Percentiles rank a stretch among this genome's conserved stretches.
Evolutionary conservation across 768 basidiomycete genomes (phyloP).

Genomic region (Udeniomyces megalosporus): DNA sequence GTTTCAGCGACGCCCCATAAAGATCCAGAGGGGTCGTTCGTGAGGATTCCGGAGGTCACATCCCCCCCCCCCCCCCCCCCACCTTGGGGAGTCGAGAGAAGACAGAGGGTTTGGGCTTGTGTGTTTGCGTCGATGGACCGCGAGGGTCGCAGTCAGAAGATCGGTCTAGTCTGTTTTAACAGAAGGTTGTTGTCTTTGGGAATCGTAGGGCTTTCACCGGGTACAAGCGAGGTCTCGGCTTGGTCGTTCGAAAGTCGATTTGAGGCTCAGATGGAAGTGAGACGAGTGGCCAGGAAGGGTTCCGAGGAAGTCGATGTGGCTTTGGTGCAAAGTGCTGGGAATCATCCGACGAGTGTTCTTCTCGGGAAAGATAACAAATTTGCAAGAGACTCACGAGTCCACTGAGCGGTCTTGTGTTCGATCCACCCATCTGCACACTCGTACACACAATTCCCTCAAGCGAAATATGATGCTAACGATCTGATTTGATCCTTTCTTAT

Average conservation of each 20-base stretch:
- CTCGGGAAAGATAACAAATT: neutral
- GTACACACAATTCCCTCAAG: too few relatives aligned
- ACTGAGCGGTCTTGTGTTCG: neutral
- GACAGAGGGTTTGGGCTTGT: neutral
- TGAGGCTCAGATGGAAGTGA: neutral
- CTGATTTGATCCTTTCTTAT: too few relatives aligned
- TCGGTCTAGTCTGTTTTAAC: too few relatives aligned
- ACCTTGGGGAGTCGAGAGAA: too few relatives aligned
- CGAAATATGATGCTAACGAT: too few relatives aligned
- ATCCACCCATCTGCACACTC: neutral
- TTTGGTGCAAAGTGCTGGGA: neutral
- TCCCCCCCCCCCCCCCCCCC: neutral
- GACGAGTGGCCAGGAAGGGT: neutral
- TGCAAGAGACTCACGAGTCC: neutral
- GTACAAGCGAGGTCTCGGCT: too few relatives aligned
- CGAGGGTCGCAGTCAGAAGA: neutral
- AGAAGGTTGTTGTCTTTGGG: too few relatives aligned
- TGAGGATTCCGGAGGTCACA: conserved; percentile 16
- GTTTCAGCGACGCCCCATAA: conserved; percentile 3
- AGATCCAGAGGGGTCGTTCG: neutral
- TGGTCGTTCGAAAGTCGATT: too few relatives aligned
- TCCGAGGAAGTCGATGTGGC: neutral
- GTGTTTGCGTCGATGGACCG: neutral
- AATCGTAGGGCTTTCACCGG: too few relatives aligned
- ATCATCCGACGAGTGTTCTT: neutral